These are phyloP conservation scores for Protomyces inundatus DNA, from an alignment of 1,139 yeast species.

Conservation along the genomic window DNA sequence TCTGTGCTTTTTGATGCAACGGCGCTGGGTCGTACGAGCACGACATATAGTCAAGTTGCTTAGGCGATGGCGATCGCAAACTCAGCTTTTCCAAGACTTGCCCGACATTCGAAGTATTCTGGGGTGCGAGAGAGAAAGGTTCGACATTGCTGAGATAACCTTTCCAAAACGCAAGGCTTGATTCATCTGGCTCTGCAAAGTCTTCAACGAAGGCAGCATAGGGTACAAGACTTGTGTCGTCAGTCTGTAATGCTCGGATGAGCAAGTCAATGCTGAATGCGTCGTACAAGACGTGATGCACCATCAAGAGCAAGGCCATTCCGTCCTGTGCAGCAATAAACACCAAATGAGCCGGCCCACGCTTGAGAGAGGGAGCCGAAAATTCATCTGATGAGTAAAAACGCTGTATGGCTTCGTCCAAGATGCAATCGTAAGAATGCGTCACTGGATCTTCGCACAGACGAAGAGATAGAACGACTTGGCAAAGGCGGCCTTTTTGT, in stretches of 20 bases:
- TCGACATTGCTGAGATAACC: background rate
- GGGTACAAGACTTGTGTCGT: background rate
- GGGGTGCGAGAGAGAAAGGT: background rate
- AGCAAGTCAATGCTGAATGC: constrained; percentile 32
- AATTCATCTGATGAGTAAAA: background rate
- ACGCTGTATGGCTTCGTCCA: constrained; percentile 11
- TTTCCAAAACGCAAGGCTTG: constrained; percentile 2
- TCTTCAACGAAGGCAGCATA: constrained; percentile 11
- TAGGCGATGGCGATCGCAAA: background rate
- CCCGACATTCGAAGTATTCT: background rate
- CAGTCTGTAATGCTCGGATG: constrained; percentile 17
- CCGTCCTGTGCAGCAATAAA: background rate
- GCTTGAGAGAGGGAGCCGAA: constrained; percentile 15
- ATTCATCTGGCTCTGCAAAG: background rate
- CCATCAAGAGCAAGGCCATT: constrained; percentile 25
- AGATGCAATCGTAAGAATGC: background rate
- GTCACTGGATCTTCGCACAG: background rate
- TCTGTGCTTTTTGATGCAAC: background rate
- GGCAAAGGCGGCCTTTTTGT: constrained; percentile 27
- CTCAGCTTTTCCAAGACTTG: background rate
- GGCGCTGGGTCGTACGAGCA: background rate
- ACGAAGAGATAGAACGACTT: constrained; percentile 24
- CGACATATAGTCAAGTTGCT: background rate
- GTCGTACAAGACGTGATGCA: constrained; percentile 35
- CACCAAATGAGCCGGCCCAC: background rate